phyloP scores from a whole-genome alignment of 257 asterid species.

The Gynochthodes officinalis region DNA sequence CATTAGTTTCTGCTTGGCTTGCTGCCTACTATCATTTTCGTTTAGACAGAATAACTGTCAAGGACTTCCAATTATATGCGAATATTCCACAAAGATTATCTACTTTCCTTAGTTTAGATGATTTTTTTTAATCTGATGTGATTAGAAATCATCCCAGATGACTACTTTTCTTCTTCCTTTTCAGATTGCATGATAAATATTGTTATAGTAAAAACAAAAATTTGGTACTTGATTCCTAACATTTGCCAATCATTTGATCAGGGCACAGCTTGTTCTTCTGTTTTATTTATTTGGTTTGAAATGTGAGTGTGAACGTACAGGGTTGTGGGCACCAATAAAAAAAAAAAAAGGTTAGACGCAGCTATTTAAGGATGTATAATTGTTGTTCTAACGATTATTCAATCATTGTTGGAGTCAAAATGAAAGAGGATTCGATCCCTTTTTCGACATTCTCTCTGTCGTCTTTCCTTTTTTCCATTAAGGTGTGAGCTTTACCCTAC shows the following conservation, averaged over 20 bases:
- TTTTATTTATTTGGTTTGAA: neutral
- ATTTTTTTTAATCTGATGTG: neutral
- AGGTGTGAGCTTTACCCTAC: too few species aligned
- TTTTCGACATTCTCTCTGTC: too few species aligned
- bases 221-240: neutral
- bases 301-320: constrained; percentile 1
- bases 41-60: neutral
- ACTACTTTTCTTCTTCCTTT: neutral
- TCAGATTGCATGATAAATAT: neutral
- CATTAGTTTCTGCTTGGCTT: neutral
- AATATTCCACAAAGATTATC: constrained; percentile 9
- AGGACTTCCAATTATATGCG: constrained; percentile 9
- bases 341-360: too few species aligned
- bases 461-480: too few species aligned
- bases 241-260: neutral
- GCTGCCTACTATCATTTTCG: neutral
- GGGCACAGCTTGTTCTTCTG: neutral
- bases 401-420: too few species aligned
- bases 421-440: too few species aligned
- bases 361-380: too few species aligned
- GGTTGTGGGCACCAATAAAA: too few species aligned
- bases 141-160: neutral
- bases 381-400: too few species aligned
- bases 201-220: neutral
- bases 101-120: neutral